These are phyloP conservation scores for Heritiera fomes DNA, from an alignment of 345 rosid species.

Conservation along the genomic window DNA sequence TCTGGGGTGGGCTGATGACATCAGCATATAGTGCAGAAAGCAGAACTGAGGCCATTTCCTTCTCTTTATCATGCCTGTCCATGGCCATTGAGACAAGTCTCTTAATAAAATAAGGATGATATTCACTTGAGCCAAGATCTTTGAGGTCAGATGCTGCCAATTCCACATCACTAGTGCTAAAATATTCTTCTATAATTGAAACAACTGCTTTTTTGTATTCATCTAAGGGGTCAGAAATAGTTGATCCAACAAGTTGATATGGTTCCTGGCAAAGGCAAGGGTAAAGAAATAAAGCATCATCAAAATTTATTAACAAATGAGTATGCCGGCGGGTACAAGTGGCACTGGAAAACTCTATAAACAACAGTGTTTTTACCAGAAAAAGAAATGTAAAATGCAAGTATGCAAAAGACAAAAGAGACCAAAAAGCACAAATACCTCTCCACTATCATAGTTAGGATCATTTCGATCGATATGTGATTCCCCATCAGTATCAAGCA, in stretches of 20 bases:
- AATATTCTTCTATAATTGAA: constrained; percentile 85
- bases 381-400: background rate
- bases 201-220: constrained; percentile 89
- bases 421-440: constrained; percentile 50
- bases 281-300: constrained; percentile 15
- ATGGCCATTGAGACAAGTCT: constrained; percentile 95
- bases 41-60: constrained; percentile 98
- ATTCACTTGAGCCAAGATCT: constrained; percentile 88
- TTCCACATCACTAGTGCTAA: constrained; percentile 85
- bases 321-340: background rate
- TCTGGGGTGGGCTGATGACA: constrained; percentile 82
- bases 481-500: constrained; percentile 80
- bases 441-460: constrained; percentile 99
- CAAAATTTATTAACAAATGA: background rate
- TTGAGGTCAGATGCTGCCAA: constrained; percentile 92
- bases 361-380: background rate
- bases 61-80: constrained; percentile 99
- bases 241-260: constrained; percentile 78
- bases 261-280: constrained; percentile 58
- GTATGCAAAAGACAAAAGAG: constrained; percentile 5
- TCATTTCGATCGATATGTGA: constrained; percentile 76
- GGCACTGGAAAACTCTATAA: background rate
- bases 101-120: constrained; percentile 90
- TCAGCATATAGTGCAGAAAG: constrained; percentile 91
- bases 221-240: constrained; percentile 86